phyloP scores from a whole-genome alignment of 257 asterid species.

The Nicotiana undulata region DNA sequence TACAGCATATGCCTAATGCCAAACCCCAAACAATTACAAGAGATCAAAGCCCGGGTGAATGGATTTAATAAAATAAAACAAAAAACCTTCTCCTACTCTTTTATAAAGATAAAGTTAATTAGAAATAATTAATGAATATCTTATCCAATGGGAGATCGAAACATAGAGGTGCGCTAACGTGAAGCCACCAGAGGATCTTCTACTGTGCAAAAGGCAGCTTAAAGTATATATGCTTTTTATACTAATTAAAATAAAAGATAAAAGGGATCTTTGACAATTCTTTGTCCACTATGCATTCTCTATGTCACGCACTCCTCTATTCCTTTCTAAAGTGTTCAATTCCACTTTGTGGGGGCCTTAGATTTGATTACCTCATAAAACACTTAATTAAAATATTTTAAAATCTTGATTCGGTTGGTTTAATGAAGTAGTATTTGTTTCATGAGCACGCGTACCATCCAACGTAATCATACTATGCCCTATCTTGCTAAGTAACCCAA shows the following conservation, averaged over 20 bases:
- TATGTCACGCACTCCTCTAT: conserved; percentile 14
- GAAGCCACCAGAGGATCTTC: conserved; percentile 49
- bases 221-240: conserved; percentile 57
- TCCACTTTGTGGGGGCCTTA: background rate
- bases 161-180: conserved; percentile 16
- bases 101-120: background rate
- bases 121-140: background rate
- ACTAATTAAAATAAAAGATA: conserved; percentile 4
- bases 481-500: background rate
- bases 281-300: background rate
- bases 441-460: background rate
- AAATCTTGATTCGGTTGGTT: background rate
- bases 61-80: too few relatives aligned
- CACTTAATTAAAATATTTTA: background rate
- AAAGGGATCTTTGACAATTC: conserved; percentile 25
- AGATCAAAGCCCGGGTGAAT: too few relatives aligned
- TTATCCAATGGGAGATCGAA: conserved; percentile 24
- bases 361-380: background rate
- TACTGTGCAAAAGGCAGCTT: conserved; percentile 40
- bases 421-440: background rate
- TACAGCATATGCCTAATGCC: too few relatives aligned
- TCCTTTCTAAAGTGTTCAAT: background rate
- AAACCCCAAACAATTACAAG: too few relatives aligned
- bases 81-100: background rate
- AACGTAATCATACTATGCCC: background rate